These are phyloP conservation scores for Chrysanthemum lavandulifolium DNA, from an alignment of 129 eudicot species.

Conservation along the genomic window DNA sequence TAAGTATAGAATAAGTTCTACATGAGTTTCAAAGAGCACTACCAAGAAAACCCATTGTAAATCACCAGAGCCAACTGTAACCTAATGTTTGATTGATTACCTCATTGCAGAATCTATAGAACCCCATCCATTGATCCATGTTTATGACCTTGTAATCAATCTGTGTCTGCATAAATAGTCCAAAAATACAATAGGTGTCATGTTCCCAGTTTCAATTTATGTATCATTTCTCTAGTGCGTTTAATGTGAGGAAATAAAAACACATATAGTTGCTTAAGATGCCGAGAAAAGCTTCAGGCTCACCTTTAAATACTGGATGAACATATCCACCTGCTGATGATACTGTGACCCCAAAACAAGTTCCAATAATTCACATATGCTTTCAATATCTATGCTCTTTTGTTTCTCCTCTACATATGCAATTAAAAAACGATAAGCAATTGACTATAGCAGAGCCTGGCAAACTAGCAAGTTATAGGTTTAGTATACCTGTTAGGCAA, in stretches of 20 bases:
- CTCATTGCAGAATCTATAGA: constrained; percentile 89
- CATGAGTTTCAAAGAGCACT: no score
- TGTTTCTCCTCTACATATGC: constrained; percentile 78
- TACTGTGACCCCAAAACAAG: constrained; percentile 84
- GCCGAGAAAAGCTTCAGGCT: constrained; percentile 15
- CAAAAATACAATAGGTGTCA: constrained; percentile 11
- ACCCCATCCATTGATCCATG: constrained; percentile 98
- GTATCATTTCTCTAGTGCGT: no score
- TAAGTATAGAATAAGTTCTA: no score
- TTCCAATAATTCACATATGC: constrained; percentile 80
- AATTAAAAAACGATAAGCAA: constrained; percentile 3
- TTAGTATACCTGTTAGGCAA: constrained; percentile 74
- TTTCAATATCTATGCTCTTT: constrained; percentile 93
- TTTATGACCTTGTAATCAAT: constrained; percentile 88
- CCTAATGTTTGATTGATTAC: constrained; percentile 31
- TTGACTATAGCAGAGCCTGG: not conserved
- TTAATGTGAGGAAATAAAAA: no score
- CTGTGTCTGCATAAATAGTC: constrained; percentile 54
- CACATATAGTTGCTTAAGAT: not conserved
- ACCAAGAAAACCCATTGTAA: no score
- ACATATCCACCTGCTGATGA: constrained; percentile 70
- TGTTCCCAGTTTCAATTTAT: constrained; percentile 10
- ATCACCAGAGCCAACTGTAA: no score
- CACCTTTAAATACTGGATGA: constrained; percentile 75
- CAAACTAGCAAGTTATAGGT: constrained; percentile 1